A percentile compares a stretch with the other conserved stretches of the same genome.
These are phyloP conservation scores for Suhomyces kilbournensis DNA, from an alignment of 805 yeast species.

Conservation along the genomic window DNA sequence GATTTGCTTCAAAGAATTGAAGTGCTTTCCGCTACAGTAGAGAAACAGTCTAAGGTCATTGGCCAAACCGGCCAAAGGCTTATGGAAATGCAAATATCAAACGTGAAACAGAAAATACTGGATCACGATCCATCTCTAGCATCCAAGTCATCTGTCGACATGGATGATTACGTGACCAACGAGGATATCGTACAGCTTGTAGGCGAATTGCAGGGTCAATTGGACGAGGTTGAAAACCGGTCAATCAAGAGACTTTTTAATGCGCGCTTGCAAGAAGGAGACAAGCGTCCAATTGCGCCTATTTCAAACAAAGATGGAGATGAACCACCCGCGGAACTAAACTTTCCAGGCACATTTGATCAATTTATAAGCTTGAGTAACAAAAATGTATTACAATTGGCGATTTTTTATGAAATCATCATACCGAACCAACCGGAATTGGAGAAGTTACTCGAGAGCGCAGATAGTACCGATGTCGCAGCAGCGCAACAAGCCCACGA, in stretches of 20 bases:
- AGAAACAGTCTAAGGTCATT: slow-evolving; percentile 63
- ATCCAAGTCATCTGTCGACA: slow-evolving; percentile 12
- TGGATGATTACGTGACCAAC: slow-evolving; percentile 67
- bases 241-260: slow-evolving; percentile 69
- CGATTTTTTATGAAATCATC: slow-evolving; percentile 72
- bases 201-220: slow-evolving; percentile 85
- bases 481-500: slow-evolving; percentile 2
- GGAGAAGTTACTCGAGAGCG: slow-evolving; percentile 4
- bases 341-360: slow-evolving; percentile 57
- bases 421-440: slow-evolving; percentile 52
- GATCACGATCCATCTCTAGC: slow-evolving; percentile 11
- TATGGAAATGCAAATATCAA: slow-evolving; percentile 60
- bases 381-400: slow-evolving; percentile 48
- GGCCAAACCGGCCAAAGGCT: slow-evolving; percentile 80
- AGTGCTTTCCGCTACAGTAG: slow-evolving; percentile 51
- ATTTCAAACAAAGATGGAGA: slow-evolving; percentile 80
- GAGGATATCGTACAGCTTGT: slow-evolving; percentile 86
- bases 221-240: slow-evolving; percentile 75
- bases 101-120: slow-evolving; percentile 37
- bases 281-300: slow-evolving; percentile 54
- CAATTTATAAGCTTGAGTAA: slow-evolving; percentile 50
- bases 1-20: slow-evolving; percentile 39
- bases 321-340: slow-evolving; percentile 44
- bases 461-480: slow-evolving; percentile 13
- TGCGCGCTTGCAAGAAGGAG: slow-evolving; percentile 42